These are phyloP conservation scores for Mucor circinelloides DNA, from an alignment of 371 early-diverging fungal genomes.

Conservation along the genomic window DNA sequence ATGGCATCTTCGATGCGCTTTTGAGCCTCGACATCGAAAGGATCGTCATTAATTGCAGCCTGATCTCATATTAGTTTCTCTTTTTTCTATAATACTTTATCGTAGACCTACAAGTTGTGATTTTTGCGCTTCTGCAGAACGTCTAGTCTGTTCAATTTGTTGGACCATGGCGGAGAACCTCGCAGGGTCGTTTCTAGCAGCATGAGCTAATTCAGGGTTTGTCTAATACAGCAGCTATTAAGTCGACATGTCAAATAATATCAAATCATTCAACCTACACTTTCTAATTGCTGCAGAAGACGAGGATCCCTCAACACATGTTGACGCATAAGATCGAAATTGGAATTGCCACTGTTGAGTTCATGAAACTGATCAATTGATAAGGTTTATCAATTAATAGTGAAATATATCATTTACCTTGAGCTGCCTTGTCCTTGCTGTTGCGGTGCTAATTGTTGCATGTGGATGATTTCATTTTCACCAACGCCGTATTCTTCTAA, in stretches of 20 bases:
- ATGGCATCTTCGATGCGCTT: conserved; percentile 90
- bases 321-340: conserved; percentile 77
- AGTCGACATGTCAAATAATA: not conserved
- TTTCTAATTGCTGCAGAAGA: conserved; percentile 64
- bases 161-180: conserved; percentile 67
- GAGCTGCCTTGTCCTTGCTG: conserved; percentile 18
- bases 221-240: conserved; percentile 38
- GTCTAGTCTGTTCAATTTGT: conserved; percentile 61
- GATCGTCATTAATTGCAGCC: conserved; percentile 68
- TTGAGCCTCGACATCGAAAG: conserved; percentile 91
- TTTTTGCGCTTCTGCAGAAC: conserved; percentile 60
- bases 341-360: conserved; percentile 25
- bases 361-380: not conserved
- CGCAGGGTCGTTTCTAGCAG: conserved; percentile 69
- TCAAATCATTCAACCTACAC: conserved; percentile 34
- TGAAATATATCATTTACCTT: conserved; percentile 4
- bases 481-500: conserved; percentile 67
- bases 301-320: conserved; percentile 71
- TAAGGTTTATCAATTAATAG: not conserved
- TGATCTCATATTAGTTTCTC: not conserved
- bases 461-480: conserved; percentile 77
- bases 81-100: not conserved
- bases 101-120: conserved; percentile 51
- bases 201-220: conserved; percentile 73
- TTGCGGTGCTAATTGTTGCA: conserved; percentile 32